These are phyloP conservation scores for Haemoproteus tartakovskyi DNA, from an alignment of 169 alveolate species.

Conservation along the genomic window DNA sequence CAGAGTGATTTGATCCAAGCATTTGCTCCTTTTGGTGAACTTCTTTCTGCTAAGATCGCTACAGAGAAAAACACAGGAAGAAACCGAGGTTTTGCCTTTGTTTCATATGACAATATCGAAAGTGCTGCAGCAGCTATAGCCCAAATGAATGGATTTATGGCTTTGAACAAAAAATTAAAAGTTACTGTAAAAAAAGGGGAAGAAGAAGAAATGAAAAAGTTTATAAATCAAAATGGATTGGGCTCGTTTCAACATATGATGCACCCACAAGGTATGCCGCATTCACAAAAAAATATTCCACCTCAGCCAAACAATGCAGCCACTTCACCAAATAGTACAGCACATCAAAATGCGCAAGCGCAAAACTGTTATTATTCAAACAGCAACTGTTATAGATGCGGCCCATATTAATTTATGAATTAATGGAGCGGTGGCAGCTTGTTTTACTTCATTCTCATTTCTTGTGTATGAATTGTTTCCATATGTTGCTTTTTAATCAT, in stretches of 20 bases:
- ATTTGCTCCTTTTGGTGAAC: conserved; percentile 86
- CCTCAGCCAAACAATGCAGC: conserved; percentile 60
- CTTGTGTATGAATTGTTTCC: not conserved
- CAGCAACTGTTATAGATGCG: conserved; percentile 58
- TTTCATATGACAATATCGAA: conserved; percentile 82
- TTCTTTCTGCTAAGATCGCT: conserved; percentile 88
- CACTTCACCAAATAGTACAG: conserved; percentile 53
- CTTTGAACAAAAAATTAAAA: conserved; percentile 84
- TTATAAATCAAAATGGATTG: conserved; percentile 54
- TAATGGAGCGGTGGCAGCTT: not conserved
- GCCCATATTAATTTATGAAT: conserved; percentile 14
- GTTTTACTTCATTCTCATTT: not conserved
- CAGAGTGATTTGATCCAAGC: conserved; percentile 82
- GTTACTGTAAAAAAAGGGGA: conserved; percentile 86
- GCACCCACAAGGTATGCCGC: too few species aligned
- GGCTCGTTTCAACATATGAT: conserved; percentile 43
- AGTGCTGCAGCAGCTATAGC: conserved; percentile 89
- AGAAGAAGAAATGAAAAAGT: conserved; percentile 54
- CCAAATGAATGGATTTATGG: conserved; percentile 87
- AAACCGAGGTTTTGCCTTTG: conserved; percentile 89
- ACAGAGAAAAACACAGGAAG: conserved; percentile 82
- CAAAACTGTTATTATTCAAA: conserved; percentile 63
- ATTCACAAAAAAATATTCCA: conserved; percentile 55
- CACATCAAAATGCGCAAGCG: conserved; percentile 68
- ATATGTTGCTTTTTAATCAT: not conserved